Evolutionary conservation across 2,329 filamentous ascomycete species (phyloP).

Genomic region (Fusarium beomiforme): DNA sequence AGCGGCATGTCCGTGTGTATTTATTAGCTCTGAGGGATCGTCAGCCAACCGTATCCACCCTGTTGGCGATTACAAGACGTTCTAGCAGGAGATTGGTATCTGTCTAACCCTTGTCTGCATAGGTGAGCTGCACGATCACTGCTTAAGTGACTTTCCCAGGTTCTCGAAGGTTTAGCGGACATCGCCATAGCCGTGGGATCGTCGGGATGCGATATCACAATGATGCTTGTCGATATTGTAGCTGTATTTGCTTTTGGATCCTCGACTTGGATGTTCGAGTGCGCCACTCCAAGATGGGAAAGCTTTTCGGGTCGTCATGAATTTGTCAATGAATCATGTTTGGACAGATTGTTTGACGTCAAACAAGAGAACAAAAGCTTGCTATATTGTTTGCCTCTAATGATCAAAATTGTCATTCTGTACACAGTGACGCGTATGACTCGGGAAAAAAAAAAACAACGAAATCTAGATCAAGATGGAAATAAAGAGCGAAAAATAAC

Average conservation of each 20-base stretch:
- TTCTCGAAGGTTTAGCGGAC: neutral
- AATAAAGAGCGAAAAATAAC: accelerated
- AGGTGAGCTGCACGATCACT: neutral
- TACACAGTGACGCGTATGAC: neutral
- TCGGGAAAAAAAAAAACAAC: neutral
- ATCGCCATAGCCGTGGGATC: neutral
- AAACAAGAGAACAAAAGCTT: accelerated
- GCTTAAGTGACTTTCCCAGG: neutral
- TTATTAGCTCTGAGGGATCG: neutral
- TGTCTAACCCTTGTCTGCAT: neutral
- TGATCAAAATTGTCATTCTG: accelerated
- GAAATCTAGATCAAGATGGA: accelerated
- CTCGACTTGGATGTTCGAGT: accelerated
- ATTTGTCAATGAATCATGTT: too few relatives aligned
- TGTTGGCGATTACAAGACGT: constrained; percentile 3
- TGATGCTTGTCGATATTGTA: neutral
- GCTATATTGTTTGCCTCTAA: accelerated
- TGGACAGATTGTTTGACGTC: neutral
- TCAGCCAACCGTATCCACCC: constrained; percentile 21
- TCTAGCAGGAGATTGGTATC: neutral
- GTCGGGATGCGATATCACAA: neutral
- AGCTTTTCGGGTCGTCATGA: accelerated
- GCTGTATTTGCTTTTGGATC: neutral
- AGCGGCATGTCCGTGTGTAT: constrained; percentile 10
- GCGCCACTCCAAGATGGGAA: neutral